phyloP scores from a whole-genome alignment of 805 yeast genomes.

The Lipomyces spencermartinsiae region DNA sequence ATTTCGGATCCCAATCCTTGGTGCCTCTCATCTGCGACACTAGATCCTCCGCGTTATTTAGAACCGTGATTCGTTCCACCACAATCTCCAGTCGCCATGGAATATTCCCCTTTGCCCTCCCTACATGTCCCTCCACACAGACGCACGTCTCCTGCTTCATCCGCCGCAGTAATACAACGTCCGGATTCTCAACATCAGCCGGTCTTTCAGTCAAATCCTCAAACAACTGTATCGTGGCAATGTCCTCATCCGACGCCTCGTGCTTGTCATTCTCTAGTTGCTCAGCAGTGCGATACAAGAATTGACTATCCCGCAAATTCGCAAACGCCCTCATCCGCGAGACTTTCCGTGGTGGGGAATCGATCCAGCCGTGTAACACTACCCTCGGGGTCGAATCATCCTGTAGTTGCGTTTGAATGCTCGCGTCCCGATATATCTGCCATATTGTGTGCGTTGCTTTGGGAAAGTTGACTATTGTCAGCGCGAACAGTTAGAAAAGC shows the following conservation, averaged over 20 bases:
- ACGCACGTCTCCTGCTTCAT: conserved; percentile 34
- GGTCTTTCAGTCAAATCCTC: conserved; percentile 12
- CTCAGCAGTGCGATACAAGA: conserved; percentile 9
- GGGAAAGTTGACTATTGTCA: conserved; percentile 25
- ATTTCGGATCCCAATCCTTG: conserved; percentile 74
- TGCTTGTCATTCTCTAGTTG: not conserved
- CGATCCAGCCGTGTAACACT: conserved; percentile 84
- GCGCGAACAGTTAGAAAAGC: not conserved
- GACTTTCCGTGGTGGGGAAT: conserved; percentile 71
- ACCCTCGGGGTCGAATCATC: conserved; percentile 23
- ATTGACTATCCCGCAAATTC: conserved; percentile 68
- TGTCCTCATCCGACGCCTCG: not conserved
- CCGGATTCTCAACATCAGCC: not conserved
- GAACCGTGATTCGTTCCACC: conserved; percentile 16
- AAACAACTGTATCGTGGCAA: conserved; percentile 27
- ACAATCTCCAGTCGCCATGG: conserved; percentile 17
- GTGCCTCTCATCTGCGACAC: conserved; percentile 39
- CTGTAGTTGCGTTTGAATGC: not conserved
- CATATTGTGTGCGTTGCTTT: conserved; percentile 35
- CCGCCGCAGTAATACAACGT: conserved; percentile 10
- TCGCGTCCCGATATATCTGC: conserved; percentile 24
- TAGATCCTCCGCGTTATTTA: conserved; percentile 22
- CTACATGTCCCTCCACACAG: conserved; percentile 28
- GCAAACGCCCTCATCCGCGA: conserved; percentile 74
- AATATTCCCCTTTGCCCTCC: conserved; percentile 14